Evolutionary conservation across 192 early-diverging fungal genomes (phyloP).

Genomic region (Rhizophagus sp.): DNA sequence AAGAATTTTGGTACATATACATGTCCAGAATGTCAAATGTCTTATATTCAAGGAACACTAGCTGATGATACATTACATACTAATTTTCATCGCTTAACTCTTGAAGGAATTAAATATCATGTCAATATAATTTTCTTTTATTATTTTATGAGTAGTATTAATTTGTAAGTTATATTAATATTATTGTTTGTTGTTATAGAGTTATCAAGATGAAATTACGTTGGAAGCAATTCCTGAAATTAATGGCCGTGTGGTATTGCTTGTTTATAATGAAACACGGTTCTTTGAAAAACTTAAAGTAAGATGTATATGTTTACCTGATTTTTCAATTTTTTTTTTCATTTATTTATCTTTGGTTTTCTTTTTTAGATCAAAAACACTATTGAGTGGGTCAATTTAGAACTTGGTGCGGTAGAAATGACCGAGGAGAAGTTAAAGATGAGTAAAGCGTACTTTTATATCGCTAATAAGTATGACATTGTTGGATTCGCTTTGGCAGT

Average conservation of each 20-base stretch:
- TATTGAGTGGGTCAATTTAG: constrained; percentile 39
- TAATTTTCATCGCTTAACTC: constrained; percentile 37
- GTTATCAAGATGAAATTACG: constrained; percentile 48
- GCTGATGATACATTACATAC: constrained; percentile 48
- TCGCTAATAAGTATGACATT: constrained; percentile 45
- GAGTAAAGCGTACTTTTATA: constrained; percentile 47
- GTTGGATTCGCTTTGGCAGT: constrained; percentile 47
- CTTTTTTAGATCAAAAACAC: constrained; percentile 39
- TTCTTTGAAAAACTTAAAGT: constrained; percentile 43
- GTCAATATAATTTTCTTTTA: constrained; percentile 9
- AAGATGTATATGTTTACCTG: neutral
- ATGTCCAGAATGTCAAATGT: constrained; percentile 49
- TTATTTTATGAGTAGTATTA: neutral
- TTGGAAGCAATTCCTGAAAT: constrained; percentile 24
- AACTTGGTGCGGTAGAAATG: constrained; percentile 44
- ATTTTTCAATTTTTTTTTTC: neutral
- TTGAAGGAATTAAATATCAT: constrained; percentile 47
- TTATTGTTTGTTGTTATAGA: neutral
- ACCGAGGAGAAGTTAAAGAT: constrained; percentile 33
- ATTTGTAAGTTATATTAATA: neutral
- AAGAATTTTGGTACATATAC: constrained; percentile 33
- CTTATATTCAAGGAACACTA: constrained; percentile 39
- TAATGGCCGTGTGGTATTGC: constrained; percentile 36
- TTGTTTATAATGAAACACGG: constrained; percentile 37
- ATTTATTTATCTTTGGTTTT: neutral